Evolutionary conservation across 2,329 filamentous ascomycete genomes (phyloP).

Genomic region (Cucurbitaria berberidis): DNA sequence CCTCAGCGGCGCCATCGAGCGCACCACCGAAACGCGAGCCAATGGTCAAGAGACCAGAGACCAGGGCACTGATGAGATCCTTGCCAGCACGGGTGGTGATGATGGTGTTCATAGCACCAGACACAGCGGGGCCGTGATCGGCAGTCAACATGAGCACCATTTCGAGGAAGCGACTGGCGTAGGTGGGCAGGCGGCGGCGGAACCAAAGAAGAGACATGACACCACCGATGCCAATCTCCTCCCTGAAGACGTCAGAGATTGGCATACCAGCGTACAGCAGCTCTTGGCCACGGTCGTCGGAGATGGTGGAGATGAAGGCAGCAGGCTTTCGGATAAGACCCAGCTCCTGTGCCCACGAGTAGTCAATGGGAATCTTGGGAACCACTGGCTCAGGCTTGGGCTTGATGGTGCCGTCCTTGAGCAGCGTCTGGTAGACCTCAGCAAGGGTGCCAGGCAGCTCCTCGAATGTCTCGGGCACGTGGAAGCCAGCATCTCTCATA

Average conservation of each 20-base stretch:
- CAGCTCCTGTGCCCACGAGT: constrained; percentile 99
- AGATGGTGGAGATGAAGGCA: constrained; percentile 99
- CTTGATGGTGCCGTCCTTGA: constrained; percentile 82
- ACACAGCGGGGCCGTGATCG: constrained; percentile 98
- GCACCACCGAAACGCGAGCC: constrained; percentile 98
- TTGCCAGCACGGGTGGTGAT: constrained; percentile 99
- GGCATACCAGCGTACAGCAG: constrained; percentile 98
- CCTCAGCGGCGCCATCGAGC: constrained; percentile 94
- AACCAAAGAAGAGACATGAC: constrained; percentile 99
- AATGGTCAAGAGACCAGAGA: constrained; percentile 96
- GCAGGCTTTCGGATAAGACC: constrained; percentile 99
- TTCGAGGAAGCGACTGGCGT: constrained; percentile 98
- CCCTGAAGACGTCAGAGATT: constrained; percentile 99
- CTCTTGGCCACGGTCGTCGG: constrained; percentile 99
- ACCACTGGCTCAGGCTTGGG: constrained; percentile 88
- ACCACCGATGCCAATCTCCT: constrained; percentile 99
- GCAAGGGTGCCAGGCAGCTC: constrained; percentile 81
- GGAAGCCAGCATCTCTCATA: constrained; percentile 94
- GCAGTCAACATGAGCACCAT: constrained; percentile 99
- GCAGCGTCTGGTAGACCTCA: constrained; percentile 84
- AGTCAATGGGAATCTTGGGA: constrained; percentile 99
- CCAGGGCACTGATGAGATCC: constrained; percentile 93
- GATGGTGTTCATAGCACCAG: constrained; percentile 99
- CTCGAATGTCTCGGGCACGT: constrained; percentile 96
- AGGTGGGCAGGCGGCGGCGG: constrained; percentile 93